These are phyloP conservation scores for Fusarium sp. DNA, from an alignment of 2,329 filamentous ascomycete species.

Conservation along the genomic window DNA sequence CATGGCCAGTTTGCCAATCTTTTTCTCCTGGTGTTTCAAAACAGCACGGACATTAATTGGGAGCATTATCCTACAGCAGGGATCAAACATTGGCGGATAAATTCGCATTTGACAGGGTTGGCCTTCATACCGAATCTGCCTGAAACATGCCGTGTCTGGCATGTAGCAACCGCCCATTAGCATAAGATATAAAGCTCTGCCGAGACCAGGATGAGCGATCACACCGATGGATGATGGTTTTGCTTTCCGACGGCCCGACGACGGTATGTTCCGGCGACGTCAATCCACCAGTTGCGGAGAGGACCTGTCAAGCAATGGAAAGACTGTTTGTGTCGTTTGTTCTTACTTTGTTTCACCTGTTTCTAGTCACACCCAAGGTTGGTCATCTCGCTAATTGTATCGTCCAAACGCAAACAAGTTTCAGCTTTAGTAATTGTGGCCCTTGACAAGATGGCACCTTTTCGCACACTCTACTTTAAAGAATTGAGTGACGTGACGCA, in stretches of 20 bases:
- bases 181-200: neutral
- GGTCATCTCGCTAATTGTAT: too few species aligned
- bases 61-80: fast-evolving
- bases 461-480: too few species aligned
- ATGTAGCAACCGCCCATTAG: neutral
- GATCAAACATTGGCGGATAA: constrained; percentile 20
- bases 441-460: too few species aligned
- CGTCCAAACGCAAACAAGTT: too few species aligned
- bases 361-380: too few species aligned
- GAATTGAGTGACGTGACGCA: too few species aligned
- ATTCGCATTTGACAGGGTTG: neutral
- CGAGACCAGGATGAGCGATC: neutral
- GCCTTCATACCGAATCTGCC: too few species aligned
- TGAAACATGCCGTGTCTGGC: constrained; percentile 17
- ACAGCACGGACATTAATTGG: neutral
- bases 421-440: too few species aligned
- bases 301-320: neutral
- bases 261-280: neutral
- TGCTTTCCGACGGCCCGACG: neutral
- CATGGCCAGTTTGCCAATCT: neutral
- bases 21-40: constrained; percentile 11
- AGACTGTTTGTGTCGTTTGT: too few species aligned
- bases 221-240: neutral
- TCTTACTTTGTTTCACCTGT: too few species aligned
- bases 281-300: neutral